A percentile compares a stretch with the other conserved stretches of the same genome.
phyloP scores from a whole-genome alignment of 345 rosid genomes.

The Dipteronia sinensis region DNA sequence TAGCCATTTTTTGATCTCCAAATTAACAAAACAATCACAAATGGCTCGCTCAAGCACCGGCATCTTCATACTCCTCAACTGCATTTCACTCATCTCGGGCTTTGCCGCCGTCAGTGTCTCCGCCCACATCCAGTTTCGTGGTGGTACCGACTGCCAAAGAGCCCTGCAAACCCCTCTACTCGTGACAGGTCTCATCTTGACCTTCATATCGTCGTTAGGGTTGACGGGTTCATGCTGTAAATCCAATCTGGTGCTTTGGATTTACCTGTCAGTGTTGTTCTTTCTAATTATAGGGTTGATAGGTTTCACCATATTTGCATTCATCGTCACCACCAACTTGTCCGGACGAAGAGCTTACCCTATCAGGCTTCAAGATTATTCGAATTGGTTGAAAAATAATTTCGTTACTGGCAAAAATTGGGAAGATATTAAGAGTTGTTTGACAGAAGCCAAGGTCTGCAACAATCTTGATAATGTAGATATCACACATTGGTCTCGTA shows the following conservation, averaged over 20 bases:
- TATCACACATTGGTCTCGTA: not conserved
- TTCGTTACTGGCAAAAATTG: constrained; percentile 27
- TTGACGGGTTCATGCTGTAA: constrained; percentile 28
- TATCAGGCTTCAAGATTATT: constrained; percentile 32
- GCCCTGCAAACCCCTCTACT: constrained; percentile 29
- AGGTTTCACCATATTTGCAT: constrained; percentile 25
- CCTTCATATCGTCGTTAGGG: constrained; percentile 26
- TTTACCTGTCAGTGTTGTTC: constrained; percentile 31
- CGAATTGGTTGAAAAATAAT: constrained; percentile 35
- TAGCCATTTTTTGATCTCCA: not conserved
- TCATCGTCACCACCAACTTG: constrained; percentile 30
- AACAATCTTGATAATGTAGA: constrained; percentile 25
- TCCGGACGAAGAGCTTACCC: constrained; percentile 15
- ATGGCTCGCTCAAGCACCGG: constrained; percentile 39
- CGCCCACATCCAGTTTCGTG: constrained; percentile 14
- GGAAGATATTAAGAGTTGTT: constrained; percentile 35
- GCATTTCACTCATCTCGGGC: constrained; percentile 24
- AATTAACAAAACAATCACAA: too few relatives aligned
- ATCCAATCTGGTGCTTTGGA: constrained; percentile 18
- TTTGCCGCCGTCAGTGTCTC: constrained; percentile 20
- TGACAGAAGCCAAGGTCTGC: constrained; percentile 35
- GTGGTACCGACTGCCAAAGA: constrained; percentile 25
- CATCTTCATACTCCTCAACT: constrained; percentile 27
- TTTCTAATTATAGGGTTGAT: constrained; percentile 24
- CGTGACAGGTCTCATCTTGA: constrained; percentile 19